phyloP scores from a whole-genome alignment of 2,329 filamentous ascomycete genomes.

The Aspergillus bombycis region DNA sequence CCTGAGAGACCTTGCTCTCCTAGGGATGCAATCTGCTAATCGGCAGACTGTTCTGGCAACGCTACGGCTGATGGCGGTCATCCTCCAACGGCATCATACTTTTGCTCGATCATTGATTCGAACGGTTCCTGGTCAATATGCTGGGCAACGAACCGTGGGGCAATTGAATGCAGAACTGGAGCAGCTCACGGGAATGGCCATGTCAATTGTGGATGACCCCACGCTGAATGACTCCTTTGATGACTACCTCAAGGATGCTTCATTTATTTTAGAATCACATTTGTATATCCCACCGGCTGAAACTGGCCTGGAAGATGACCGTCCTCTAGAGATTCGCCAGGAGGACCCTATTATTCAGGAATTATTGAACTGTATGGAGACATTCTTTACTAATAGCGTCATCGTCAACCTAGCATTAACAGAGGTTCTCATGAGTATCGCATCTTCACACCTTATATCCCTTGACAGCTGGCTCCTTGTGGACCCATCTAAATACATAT shows the following conservation, averaged over 20 bases:
- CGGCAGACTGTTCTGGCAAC: constrained; percentile 89
- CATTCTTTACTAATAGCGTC: constrained; percentile 86
- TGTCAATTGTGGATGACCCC: constrained; percentile 40
- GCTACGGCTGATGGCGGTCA: constrained; percentile 80
- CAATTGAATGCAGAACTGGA: constrained; percentile 46
- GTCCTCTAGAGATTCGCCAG: constrained; percentile 66
- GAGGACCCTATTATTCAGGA: constrained; percentile 61
- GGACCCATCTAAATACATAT: constrained; percentile 67
- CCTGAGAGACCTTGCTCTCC: constrained; percentile 84
- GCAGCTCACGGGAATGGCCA: constrained; percentile 41
- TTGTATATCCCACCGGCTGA: constrained; percentile 34
- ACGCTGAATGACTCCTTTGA: constrained; percentile 47
- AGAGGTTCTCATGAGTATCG: constrained; percentile 78
- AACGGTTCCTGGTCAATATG: constrained; percentile 48
- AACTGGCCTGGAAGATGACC: constrained; percentile 53
- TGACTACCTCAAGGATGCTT: constrained; percentile 52
- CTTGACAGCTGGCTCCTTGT: constrained; percentile 90
- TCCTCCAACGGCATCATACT: constrained; percentile 83
- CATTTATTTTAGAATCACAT: constrained; percentile 52
- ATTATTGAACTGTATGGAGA: constrained; percentile 65
- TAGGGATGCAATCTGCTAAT: constrained; percentile 81
- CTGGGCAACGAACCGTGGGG: constrained; percentile 39
- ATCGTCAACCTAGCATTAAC: constrained; percentile 90
- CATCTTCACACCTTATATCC: constrained; percentile 80
- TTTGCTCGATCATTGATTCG: constrained; percentile 74